Evolutionary conservation across 495 filamentous ascomycete species (phyloP).

Genomic region (Penicillium fimorum): DNA sequence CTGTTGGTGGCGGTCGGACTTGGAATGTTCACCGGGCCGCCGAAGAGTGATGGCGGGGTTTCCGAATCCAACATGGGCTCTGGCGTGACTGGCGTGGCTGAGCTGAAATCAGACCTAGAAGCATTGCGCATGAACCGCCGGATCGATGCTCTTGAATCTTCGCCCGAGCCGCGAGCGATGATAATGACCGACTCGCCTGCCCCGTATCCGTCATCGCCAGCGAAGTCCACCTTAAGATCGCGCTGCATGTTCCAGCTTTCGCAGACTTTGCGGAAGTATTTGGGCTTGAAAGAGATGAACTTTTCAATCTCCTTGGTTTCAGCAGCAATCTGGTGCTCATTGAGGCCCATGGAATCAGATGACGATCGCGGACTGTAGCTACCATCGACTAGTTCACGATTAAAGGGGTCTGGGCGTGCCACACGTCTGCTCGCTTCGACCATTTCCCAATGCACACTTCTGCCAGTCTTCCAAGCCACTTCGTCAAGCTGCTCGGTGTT

Average conservation of each 20-base stretch:
- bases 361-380: constrained; percentile 69
- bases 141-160: constrained; percentile 48
- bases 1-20: constrained; percentile 10
- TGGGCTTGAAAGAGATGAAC: constrained; percentile 70
- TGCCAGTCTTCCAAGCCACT: constrained; percentile 75
- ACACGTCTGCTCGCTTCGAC: constrained; percentile 71
- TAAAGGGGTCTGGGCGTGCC: constrained; percentile 69
- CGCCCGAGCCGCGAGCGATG: constrained; percentile 65
- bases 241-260: constrained; percentile 91
- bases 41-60: constrained; percentile 35
- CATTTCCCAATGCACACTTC: constrained; percentile 75
- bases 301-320: constrained; percentile 80
- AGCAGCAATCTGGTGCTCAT: constrained; percentile 62
- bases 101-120: constrained; percentile 9
- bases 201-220: constrained; percentile 67
- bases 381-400: constrained; percentile 55
- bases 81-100: constrained; percentile 13
- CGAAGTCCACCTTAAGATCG: constrained; percentile 84
- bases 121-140: constrained; percentile 48
- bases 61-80: neutral
- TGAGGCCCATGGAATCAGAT: constrained; percentile 69
- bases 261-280: constrained; percentile 75
- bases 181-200: constrained; percentile 75
- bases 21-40: constrained; percentile 26
- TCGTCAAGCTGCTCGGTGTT: constrained; percentile 52